Conservation (phyloP, 1,284 basidiomycete species). For the Boletus semigastroideus region DNA sequence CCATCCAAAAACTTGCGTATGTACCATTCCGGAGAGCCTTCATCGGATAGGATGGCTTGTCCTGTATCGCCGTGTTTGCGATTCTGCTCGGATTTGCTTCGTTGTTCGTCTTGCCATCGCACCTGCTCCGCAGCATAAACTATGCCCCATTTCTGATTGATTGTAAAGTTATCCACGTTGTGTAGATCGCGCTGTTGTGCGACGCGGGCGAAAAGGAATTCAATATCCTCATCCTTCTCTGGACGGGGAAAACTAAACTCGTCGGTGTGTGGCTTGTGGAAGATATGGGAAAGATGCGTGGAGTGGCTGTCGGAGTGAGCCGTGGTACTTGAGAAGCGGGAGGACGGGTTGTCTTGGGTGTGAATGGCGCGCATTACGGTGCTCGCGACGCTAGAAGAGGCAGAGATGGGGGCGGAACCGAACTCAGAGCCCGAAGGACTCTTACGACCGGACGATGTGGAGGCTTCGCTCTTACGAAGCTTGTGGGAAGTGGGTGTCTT, state of each 20-base stretch:
- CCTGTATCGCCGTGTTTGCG: constrained; percentile 60
- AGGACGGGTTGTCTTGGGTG: constrained; percentile 56
- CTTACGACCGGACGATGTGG: constrained; percentile 42
- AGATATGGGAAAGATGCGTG: constrained; percentile 55
- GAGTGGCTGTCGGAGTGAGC: constrained; percentile 52
- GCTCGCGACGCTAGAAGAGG: constrained; percentile 35
- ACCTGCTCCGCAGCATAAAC: constrained; percentile 84
- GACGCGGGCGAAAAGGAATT: constrained; percentile 75
- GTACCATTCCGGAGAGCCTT: constrained; percentile 84
- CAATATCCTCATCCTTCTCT: constrained; percentile 69
- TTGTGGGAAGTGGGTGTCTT: constrained; percentile 39
- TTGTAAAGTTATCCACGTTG: constrained; percentile 57
- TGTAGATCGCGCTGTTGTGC: constrained; percentile 65
- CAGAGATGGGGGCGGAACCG: constrained; percentile 39
- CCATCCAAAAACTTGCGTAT: constrained; percentile 88
- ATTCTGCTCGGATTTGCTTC: constrained; percentile 55
- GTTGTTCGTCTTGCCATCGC: constrained; percentile 70
- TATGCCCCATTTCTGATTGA: constrained; percentile 93
- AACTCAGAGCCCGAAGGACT: constrained; percentile 49
- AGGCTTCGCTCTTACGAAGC: constrained; percentile 56
- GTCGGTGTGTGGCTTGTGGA: constrained; percentile 51
- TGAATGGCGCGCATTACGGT: constrained; percentile 49
- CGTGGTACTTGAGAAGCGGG: constrained; percentile 59
- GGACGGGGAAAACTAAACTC: constrained; percentile 78
- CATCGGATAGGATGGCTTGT: constrained; percentile 48